Percentiles rank a stretch among this genome's conserved stretches.
Evolutionary conservation across 1,284 basidiomycete genomes (phyloP).

Genomic region (Paramarasmius palmivorus): DNA sequence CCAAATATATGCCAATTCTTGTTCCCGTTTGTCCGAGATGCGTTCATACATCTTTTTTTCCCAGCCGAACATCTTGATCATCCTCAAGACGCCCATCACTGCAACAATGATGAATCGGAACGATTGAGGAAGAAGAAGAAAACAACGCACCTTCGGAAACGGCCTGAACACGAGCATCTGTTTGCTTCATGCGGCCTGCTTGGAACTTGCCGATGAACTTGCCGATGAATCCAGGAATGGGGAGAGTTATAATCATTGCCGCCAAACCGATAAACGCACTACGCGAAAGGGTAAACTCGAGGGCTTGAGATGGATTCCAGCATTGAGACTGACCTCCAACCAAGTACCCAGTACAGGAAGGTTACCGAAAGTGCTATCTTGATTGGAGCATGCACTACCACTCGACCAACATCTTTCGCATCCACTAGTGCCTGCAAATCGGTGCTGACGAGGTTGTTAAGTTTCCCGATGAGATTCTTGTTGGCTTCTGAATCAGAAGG

Average conservation of each 20-base stretch:
- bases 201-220: constrained; percentile 21
- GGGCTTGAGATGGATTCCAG: neutral
- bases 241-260: constrained; percentile 47
- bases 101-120: neutral
- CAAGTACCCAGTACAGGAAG: constrained; percentile 18
- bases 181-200: constrained; percentile 20
- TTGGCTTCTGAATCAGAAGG: neutral
- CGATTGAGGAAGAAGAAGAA: neutral
- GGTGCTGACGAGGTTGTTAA: constrained; percentile 41
- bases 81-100: constrained; percentile 53
- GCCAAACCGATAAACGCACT: constrained; percentile 55
- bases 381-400: constrained; percentile 29
- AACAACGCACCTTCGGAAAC: constrained; percentile 42
- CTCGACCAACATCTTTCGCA: constrained; percentile 24
- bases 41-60: constrained; percentile 54
- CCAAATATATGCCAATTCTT: constrained; percentile 52
- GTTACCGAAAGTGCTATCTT: constrained; percentile 30
- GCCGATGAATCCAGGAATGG: constrained; percentile 41
- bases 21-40: constrained; percentile 52
- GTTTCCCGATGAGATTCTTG: constrained; percentile 41
- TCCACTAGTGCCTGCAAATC: constrained; percentile 26
- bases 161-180: constrained; percentile 22
- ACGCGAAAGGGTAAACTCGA: neutral
- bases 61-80: constrained; percentile 77
- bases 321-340: neutral